Base-by-base conservation (phyloP, 257 asterid genomes). In the Verbena officinalis region DNA sequence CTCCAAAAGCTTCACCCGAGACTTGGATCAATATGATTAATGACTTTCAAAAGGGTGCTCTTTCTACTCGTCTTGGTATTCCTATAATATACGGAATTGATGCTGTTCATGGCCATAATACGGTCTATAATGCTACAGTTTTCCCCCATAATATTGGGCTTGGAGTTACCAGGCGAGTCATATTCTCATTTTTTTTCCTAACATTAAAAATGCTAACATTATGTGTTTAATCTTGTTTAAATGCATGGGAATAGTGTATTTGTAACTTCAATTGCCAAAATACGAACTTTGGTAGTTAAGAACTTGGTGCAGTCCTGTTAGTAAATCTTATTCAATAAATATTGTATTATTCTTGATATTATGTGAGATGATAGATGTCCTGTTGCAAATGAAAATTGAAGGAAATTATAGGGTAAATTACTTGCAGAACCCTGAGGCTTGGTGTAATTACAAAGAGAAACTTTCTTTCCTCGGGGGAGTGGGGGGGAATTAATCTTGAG, bases 61-160 rank as follows among this genome's bases (percentile, higher is more conserved):
- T 78, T 31, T 70, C 77, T 10, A 74, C 80, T 0, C 83, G 83
- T n/a, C 83, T 78, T 27, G 77, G 80, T 38, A 78, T 78, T 50
- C 83, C 83, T 10, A 49, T 70, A 57, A 36, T 78, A 10, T 70
- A 73, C 44, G 83, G 83, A 49, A 78, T 78, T 53, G 83, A 78
- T 15, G 83, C 83, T 2, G 56, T 78, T 61, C 83, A 78, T 46
- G 83, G 83, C 40, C 66, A 78, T 23, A 71, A 67, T 50, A 72
- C 48, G 3, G 77, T 63, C 14, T 78, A 62, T 27, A 71, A 68
- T 55, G 56, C 80, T 30, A 78, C 83, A 0, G 43, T 78, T 49
- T 78, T 78, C 45, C 79, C 83, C 48, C 83, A 78, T 58, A 78
- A 78, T 55, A 23, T 78, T 67, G 83, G 83, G 34, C 77, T 78